A percentile compares a stretch with the other conserved stretches of the same genome.
Conservation (phyloP, 2,329 filamentous ascomycete species). For the Calonectria leucothoes region DNA sequence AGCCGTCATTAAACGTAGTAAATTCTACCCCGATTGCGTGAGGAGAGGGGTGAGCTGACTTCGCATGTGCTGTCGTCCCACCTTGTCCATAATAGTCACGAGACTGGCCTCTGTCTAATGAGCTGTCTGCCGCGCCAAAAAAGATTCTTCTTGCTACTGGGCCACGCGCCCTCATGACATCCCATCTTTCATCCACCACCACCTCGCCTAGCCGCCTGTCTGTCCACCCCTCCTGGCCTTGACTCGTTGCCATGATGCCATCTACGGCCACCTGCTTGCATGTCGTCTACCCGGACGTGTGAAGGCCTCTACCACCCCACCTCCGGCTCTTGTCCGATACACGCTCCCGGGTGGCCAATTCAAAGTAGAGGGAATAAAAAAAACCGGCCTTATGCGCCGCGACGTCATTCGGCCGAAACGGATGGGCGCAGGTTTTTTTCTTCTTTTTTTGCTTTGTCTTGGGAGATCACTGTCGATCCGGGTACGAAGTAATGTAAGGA, state of each 20-base stretch:
- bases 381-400: slow-evolving; percentile 10
- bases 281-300: not conserved
- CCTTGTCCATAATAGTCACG: slow-evolving; percentile 22
- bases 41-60: slow-evolving; percentile 38
- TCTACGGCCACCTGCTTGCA: not conserved
- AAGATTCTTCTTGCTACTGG: not conserved
- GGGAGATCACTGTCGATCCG: slow-evolving; percentile 33
- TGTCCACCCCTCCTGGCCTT: slow-evolving; percentile 6
- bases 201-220: slow-evolving; percentile 18
- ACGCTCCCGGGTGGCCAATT: not conserved
- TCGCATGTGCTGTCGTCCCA: slow-evolving; percentile 31
- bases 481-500: not conserved
- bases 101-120: slow-evolving; percentile 25
- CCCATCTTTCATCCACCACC: slow-evolving; percentile 20
- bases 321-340: not conserved
- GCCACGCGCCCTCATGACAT: not conserved
- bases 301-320: not conserved
- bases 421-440: slow-evolving; percentile 16
- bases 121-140: slow-evolving; percentile 9
- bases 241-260: slow-evolving; percentile 11
- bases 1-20: not conserved
- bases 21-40: slow-evolving; percentile 13
- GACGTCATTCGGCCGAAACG: slow-evolving; percentile 25
- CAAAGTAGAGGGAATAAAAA: not conserved
- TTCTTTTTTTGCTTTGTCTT: slow-evolving; percentile 27